Evolutionary conservation across 2,329 filamentous ascomycete species (phyloP), one percentile per base, ranked within the genome.

Genomic region (Tolypocladium sp.): DNA sequence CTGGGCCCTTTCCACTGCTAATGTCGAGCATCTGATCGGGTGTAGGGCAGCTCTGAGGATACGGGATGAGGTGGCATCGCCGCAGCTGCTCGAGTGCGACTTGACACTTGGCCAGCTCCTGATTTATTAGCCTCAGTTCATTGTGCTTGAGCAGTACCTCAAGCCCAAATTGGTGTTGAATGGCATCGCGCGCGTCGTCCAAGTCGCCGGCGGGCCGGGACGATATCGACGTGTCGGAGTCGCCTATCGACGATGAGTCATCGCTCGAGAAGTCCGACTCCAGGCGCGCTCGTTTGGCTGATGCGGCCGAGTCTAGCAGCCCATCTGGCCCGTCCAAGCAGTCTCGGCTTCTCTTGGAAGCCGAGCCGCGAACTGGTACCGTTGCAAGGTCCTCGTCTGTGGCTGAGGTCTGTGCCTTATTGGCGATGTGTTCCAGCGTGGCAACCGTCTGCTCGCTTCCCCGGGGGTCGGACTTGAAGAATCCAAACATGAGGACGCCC

Each of bases 51-150:
- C 84, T 84, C 63, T 87, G 84, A 38, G 93, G 92, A 72, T 92
- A 97, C 5, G 93, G 93, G 66, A 96, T 93, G 65, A 97, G 80
- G 70, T 94, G 88, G 75, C 92, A 97, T 61, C 94, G 87, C 66
- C 94, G 89, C 63, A 99, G 79, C 76, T 97, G 94, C 76, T 99
- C 94, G 65, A 97, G 81, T 13, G 92, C 91, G 63, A 92, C 79
- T 77, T 97, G 92, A 70, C 92, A 97, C 77, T 97, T 97, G 64
- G 91, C 93, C 64, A 97, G 82, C 76, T 97, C 94, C 75, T 96
- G 92, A 70, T 97, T 91, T 73, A 97, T 96, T 65, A 96, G 81
- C 59, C 92, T 90, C 61, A 97, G 77, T 77, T 99, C 94, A 68
- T 94, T 87, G 74, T 99, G 94, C 79, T 97, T 97, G 71, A 95